Conservation (phyloP, 2,329 filamentous ascomycete genomes). For the Parastagonospora nodorum region DNA sequence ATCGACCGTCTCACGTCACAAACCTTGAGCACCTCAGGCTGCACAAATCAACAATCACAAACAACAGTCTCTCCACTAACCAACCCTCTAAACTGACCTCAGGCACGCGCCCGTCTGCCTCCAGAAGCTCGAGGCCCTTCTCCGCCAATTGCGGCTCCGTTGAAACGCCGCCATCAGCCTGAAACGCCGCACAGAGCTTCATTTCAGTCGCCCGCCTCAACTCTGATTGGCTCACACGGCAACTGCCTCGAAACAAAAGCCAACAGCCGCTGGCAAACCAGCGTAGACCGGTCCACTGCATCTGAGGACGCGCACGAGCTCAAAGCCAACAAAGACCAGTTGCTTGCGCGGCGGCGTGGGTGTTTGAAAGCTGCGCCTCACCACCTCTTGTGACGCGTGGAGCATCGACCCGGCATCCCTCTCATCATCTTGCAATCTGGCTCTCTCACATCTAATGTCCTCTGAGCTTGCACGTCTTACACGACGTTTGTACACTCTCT, state of each 20-base stretch:
- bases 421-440: not conserved
- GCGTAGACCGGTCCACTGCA: slow-evolving; percentile 8
- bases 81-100: slow-evolving; percentile 3
- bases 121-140: slow-evolving; percentile 3
- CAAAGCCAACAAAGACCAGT: slow-evolving; percentile 6
- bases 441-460: too few relatives aligned
- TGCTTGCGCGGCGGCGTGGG: slow-evolving; percentile 15
- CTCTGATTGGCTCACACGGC: slow-evolving; percentile 33
- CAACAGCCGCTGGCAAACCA: slow-evolving; percentile 31
- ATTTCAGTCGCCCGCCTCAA: slow-evolving; percentile 22
- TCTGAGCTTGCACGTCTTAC: too few relatives aligned
- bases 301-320: not conserved
- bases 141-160: slow-evolving; percentile 11
- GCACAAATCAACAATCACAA: too few relatives aligned
- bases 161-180: slow-evolving; percentile 40
- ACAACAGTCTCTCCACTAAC: not conserved
- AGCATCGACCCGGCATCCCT: not conserved
- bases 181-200: slow-evolving; percentile 40
- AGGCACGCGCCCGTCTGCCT: slow-evolving; percentile 8
- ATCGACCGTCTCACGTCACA: too few relatives aligned
- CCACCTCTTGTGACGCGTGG: not conserved
- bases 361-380: slow-evolving; percentile 3
- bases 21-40: too few relatives aligned
- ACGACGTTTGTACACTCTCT: too few relatives aligned
- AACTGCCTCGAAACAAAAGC: slow-evolving; percentile 17